Base-by-base conservation (phyloP, 768 basidiomycete species). In the Mycena capillaripes region DNA sequence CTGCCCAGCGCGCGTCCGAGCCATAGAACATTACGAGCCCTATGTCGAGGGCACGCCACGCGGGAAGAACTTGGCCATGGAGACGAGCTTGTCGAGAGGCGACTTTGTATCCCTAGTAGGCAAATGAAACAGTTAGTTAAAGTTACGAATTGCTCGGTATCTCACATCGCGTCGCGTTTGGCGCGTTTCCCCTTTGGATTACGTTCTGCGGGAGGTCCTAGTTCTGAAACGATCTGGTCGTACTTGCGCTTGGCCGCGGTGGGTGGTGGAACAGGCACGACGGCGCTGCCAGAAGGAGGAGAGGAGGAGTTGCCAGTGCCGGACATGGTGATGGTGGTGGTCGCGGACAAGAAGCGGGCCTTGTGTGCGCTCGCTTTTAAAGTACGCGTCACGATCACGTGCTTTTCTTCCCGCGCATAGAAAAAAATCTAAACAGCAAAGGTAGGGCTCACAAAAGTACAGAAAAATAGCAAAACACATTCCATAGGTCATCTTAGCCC, bases 331-430 rank as follows among this genome's bases (percentile, higher is more conserved):
- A 30, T 53, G 29, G 62, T 19, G 34, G 32, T 65, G 34, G 52
- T 53, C 34, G 62, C 23, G 50, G 46, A 40, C 63, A 65, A 65
- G 52, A 40, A 19, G 36, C 63, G n/a, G n/a, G 63, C 48, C 12
- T 27, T 1, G 10, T 21, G 32, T 0, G 25, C n/a, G 48, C 50
- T 2, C 10, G 5, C 32, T 64, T 64, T 64, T 36, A 38, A 52
- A 38, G 48, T 48, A 32, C 48, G 48, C 8, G 6, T 46, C 62
- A 25, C 62, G 62, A n/a, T 64, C 62, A 64, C 62, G 50, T 53
- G 48, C 25, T 27, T 32, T 17, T 30, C 5, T 6, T 32, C 55
- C 32, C 55, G 30, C 29, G 21, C 55, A n/a, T n/a, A 32, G 34
- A 11, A 23, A 25, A 25, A 12, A 50, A 1, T 23, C 48, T 5